phyloP scores from a whole-genome alignment of 208 protist genomes.

The Naegleria lovaniensis region DNA sequence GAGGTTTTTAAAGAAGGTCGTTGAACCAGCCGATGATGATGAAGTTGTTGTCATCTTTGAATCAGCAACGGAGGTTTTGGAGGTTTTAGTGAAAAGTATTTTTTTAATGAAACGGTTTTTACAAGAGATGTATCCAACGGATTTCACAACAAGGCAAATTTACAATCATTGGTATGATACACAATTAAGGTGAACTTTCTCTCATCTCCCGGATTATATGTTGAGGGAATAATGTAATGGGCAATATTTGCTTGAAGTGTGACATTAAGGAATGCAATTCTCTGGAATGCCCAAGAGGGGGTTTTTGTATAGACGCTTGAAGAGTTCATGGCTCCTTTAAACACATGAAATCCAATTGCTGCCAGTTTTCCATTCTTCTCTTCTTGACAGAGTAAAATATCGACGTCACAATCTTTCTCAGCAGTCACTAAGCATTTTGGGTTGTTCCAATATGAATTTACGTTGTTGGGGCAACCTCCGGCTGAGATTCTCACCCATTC shows the following conservation, averaged over 20 bases:
- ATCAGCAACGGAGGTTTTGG: no score
- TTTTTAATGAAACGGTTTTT: no score
- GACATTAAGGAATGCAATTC: not conserved
- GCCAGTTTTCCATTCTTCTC: not conserved
- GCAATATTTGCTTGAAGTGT: not conserved
- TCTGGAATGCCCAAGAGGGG: not conserved
- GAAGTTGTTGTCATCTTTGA: not conserved
- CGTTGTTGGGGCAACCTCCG: not conserved
- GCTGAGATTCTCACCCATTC: not conserved
- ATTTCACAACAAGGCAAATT: not conserved
- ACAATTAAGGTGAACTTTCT: not conserved
- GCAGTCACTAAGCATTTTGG: not conserved
- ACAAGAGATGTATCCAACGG: no score
- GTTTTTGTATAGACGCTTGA: not conserved
- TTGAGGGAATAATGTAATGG: not conserved
- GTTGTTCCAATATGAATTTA: not conserved
- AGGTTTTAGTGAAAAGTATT: no score
- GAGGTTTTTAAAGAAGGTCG: not conserved
- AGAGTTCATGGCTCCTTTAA: not conserved
- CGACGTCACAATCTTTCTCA: not conserved
- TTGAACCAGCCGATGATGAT: not conserved
- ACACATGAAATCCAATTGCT: not conserved
- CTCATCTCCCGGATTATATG: not conserved
- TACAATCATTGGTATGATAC: not conserved
- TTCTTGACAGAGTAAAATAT: not conserved